Conservation (phyloP, 163 green algal species). For the Coccomyxa subellipsoidea region DNA sequence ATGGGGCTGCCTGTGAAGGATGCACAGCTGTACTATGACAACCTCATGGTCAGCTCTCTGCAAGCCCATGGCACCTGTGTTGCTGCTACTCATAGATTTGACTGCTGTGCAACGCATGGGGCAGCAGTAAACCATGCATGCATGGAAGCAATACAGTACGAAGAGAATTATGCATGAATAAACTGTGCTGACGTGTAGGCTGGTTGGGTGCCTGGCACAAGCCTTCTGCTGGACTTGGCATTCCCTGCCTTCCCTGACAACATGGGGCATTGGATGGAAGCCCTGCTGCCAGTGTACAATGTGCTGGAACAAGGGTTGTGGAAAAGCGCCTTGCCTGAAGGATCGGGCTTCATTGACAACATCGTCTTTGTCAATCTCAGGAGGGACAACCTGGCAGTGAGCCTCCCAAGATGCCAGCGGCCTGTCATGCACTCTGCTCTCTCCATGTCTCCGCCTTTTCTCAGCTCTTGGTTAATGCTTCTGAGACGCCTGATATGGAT, state of each 20-base stretch:
- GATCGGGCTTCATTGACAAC: constrained; percentile 21
- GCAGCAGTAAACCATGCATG: too few species aligned
- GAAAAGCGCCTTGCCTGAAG: constrained; percentile 13
- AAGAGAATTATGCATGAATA: too few species aligned
- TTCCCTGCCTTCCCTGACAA: constrained; percentile 69
- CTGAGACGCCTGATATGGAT: too few species aligned
- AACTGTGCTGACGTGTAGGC: too few species aligned
- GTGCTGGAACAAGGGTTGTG: constrained; percentile 35
- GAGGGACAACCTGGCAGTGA: constrained; percentile 34
- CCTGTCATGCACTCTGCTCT: too few species aligned
- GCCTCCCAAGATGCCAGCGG: too few species aligned
- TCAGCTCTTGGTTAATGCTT: too few species aligned
- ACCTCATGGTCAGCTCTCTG: background rate
- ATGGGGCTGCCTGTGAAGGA: background rate
- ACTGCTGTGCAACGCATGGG: too few species aligned
- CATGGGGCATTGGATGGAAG: constrained; percentile 76
- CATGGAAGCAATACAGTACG: too few species aligned
- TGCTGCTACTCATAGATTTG: too few species aligned
- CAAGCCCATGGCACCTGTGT: too few species aligned
- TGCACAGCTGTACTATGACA: background rate
- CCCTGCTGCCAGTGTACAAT: constrained; percentile 61
- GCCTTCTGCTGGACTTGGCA: constrained; percentile 68
- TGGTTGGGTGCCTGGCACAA: constrained; percentile 56
- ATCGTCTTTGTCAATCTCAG: constrained; percentile 57
- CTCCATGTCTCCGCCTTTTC: too few species aligned